Percentiles rank a stretch among this genome's conserved stretches.
Evolutionary conservation across 139 green algal genomes (phyloP).

Genomic region (Chlamydomonas applanata): DNA sequence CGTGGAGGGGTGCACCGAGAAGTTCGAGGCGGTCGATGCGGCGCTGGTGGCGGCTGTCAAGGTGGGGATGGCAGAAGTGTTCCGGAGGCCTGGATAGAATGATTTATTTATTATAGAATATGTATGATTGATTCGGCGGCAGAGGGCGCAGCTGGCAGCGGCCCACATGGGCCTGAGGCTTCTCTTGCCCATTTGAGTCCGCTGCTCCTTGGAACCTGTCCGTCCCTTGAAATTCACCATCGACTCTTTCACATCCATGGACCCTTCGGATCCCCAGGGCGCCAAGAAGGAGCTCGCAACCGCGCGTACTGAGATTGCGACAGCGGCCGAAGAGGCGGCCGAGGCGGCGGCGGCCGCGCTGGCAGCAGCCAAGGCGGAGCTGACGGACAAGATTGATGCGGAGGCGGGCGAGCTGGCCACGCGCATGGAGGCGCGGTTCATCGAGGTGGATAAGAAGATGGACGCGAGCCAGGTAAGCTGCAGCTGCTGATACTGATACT

Average conservation of each 20-base stretch:
- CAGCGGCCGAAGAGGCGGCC: background rate
- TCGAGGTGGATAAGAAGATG: conserved; percentile 1
- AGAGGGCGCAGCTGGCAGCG: no score
- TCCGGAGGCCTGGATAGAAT: background rate
- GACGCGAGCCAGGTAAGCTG: background rate
- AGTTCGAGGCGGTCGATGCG: background rate
- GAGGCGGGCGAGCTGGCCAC: background rate
- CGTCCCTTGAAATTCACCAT: no score
- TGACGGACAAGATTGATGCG: background rate
- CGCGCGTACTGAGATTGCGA: no score
- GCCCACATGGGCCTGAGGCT: no score
- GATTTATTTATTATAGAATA: background rate
- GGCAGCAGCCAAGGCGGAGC: background rate
- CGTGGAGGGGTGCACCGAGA: conserved; percentile 9
- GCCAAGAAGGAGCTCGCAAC: conserved; percentile 1
- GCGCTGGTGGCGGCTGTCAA: background rate
- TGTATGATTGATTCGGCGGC: no score
- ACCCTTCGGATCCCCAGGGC: no score
- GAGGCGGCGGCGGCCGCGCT: background rate
- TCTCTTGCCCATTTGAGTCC: no score
- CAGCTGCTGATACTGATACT: background rate
- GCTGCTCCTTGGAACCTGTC: no score
- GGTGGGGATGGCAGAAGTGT: no score
- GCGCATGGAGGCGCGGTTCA: background rate
- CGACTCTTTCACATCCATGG: no score